Evolutionary conservation across 73 alveolate genomes (phyloP).

Genomic region (Uronychia setigera): DNA sequence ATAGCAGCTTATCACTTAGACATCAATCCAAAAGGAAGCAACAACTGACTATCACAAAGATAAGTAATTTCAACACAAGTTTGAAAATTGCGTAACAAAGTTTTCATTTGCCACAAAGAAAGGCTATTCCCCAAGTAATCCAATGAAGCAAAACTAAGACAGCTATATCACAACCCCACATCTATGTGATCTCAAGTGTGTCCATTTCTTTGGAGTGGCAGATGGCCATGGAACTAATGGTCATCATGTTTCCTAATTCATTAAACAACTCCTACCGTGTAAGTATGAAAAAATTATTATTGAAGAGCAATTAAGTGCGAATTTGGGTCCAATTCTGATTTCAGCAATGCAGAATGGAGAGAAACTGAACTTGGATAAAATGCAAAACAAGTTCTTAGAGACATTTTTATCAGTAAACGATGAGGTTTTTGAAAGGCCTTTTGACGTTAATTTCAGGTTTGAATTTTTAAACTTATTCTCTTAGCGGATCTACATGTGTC

Average conservation of each 20-base stretch:
- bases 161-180: conserved; percentile 82
- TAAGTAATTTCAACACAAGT: conserved; percentile 6
- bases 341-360: too few relatives aligned
- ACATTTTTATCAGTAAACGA: conserved; percentile 22
- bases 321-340: background rate
- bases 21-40: too few relatives aligned
- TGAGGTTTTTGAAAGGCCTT: conserved; percentile 16
- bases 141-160: conserved; percentile 86
- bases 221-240: conserved; percentile 91
- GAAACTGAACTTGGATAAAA: background rate
- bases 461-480: background rate
- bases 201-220: conserved; percentile 86
- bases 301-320: background rate
- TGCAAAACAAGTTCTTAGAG: background rate
- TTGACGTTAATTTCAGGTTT: conserved; percentile 9
- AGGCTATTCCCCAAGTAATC: conserved; percentile 82
- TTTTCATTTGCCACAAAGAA: conserved; percentile 69
- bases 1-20: too few relatives aligned
- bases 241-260: conserved; percentile 65
- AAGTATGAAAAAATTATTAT: background rate
- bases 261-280: conserved; percentile 64
- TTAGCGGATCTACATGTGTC: conserved; percentile 59
- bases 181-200: conserved; percentile 66
- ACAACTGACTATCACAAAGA: too few relatives aligned
- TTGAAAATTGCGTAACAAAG: conserved; percentile 49